These are phyloP conservation scores for Magnusiomyces tetraspermus DNA, from an alignment of 1,139 yeast species.

Conservation along the genomic window DNA sequence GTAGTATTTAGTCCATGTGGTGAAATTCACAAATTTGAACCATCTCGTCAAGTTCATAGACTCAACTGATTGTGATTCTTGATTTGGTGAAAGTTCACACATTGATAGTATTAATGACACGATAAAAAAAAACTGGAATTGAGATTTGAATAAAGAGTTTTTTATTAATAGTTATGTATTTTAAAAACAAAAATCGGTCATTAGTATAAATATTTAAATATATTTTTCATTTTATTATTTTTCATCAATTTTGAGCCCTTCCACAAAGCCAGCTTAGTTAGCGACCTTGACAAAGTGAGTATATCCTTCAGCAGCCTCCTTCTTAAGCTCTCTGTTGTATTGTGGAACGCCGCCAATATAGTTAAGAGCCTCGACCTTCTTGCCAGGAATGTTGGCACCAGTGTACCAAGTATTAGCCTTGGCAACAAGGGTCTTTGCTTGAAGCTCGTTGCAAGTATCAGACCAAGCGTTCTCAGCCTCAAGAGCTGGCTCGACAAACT, in stretches of 20 bases:
- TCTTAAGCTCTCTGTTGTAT: conserved; percentile 16
- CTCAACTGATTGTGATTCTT: too few species aligned
- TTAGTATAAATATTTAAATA: too few species aligned
- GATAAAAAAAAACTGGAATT: too few species aligned
- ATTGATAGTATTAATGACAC: too few species aligned
- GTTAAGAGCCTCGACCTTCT: conserved; percentile 14
- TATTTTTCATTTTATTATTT: too few species aligned
- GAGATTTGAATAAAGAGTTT: too few species aligned
- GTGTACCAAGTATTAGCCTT: conserved; percentile 13
- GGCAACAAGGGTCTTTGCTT: conserved; percentile 16
- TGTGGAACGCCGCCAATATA: conserved; percentile 14
- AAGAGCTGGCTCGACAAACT: conserved; percentile 17
- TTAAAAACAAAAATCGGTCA: too few species aligned
- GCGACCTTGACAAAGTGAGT: conserved; percentile 11
- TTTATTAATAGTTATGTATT: too few species aligned
- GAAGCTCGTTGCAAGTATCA: conserved; percentile 10
- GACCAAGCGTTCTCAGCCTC: conserved; percentile 17
- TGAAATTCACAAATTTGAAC: too few species aligned
- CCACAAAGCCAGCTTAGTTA: background rate
- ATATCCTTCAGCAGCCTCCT: conserved; percentile 12
- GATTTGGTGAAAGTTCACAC: too few species aligned
- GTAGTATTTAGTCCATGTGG: too few species aligned
- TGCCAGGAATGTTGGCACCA: conserved; percentile 16
- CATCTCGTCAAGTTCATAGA: too few species aligned
- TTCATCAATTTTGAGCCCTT: background rate